Base-by-base conservation (phyloP, 352 stramenopile genomes). In the Elongisporangium senticosum region DNA sequence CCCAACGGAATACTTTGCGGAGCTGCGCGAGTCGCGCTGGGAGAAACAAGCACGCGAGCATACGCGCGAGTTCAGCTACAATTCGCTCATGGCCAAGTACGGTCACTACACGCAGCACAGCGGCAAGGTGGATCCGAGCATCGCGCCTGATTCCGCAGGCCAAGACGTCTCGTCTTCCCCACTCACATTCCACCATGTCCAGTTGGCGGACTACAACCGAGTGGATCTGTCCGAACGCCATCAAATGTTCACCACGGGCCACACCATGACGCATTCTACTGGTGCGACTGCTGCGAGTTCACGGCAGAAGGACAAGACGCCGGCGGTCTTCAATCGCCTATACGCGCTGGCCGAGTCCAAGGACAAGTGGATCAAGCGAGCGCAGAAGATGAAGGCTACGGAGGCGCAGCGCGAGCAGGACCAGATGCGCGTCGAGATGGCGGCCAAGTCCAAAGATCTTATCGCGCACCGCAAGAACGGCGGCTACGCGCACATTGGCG, bases 21-120 rank as follows among this genome's bases (percentile, higher is more conserved):
- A 26, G 43, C 43, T 19, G 14, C 17, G 11, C 2, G 54, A 22
- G 20, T n/a, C 21, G 10, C 19, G 22, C 33, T 49, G 40, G 1
- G 59, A 72, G 21, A 56, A 60, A 5, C 43, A 67, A 20, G 69
- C 76, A 56, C 67, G 73, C 47, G 78, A 90, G 55, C 67, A 80
- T 40, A 57, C 78, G 50, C 77, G 79, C 8, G 82, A 90, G 58
- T 72, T 69, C 59, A 86, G 67, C 51, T 93, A 91, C 67, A 86
- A 88, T 50, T 74, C 69, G 53, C 68, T 93, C 20, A 77, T 89
- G 69, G 79, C 82, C 53, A 86, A 87, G 51, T 93, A 90, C 65
- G 80, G 79, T 1, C 78, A 89, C 56, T 86, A 87, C 59, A 83
- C 73, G 4, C 78, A 82, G 40, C 77, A 87, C 68, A 88, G 66